Evolutionary conservation across 768 basidiomycete species (phyloP).

Genomic region (Lactarius akahatsu): DNA sequence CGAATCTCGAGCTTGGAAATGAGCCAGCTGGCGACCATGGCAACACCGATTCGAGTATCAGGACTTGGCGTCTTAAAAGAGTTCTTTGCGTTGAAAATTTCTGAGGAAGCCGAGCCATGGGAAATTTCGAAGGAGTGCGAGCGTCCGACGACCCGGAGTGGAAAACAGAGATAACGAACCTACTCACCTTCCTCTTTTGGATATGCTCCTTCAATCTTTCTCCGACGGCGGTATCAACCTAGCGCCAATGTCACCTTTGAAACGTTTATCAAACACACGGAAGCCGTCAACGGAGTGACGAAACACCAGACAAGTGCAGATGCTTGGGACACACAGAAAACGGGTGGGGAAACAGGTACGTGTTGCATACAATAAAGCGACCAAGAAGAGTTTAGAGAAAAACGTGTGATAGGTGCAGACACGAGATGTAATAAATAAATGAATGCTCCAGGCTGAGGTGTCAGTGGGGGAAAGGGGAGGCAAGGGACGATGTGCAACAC

Average conservation of each 20-base stretch:
- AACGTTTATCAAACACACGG: conserved; percentile 8
- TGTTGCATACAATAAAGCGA: conserved; percentile 21
- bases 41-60: conserved; percentile 5
- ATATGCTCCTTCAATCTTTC: conserved; percentile 2
- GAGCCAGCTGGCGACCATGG: conserved; percentile 13
- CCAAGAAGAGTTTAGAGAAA: conserved; percentile 11
- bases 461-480: conserved; percentile 11
- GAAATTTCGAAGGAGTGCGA: not conserved
- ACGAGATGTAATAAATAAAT: conserved; percentile 29
- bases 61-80: not conserved
- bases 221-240: not conserved
- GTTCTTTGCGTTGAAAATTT: not conserved
- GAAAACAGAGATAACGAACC: conserved; percentile 10
- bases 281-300: not conserved
- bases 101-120: conserved; percentile 2
- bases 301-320: not conserved
- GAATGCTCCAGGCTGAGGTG: conserved; percentile 22
- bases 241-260: not conserved
- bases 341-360: conserved; percentile 17
- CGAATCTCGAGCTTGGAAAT: conserved; percentile 13
- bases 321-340: conserved; percentile 13
- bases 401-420: conserved; percentile 17
- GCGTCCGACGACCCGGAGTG: not conserved
- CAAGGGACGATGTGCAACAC: conserved; percentile 9
- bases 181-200: conserved; percentile 28